These are phyloP conservation scores for Xylariaceae sp. DNA, from an alignment of 2,329 filamentous ascomycete species.

Conservation along the genomic window DNA sequence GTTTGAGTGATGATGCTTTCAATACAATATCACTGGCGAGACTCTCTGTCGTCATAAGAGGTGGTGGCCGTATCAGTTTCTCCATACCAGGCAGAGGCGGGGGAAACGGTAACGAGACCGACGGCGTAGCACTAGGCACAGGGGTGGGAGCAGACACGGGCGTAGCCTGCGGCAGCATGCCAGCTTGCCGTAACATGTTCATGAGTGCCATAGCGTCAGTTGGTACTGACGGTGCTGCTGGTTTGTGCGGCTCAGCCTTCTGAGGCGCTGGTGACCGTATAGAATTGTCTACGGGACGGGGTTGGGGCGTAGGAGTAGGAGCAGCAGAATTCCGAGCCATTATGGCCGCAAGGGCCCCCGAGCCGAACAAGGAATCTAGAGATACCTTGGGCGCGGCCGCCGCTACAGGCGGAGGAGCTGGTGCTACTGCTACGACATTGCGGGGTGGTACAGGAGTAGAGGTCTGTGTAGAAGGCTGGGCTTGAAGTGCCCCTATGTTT, in stretches of 20 bases:
- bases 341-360: conserved; percentile 56
- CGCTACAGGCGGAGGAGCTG: conserved; percentile 27
- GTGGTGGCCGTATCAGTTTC: conserved; percentile 27
- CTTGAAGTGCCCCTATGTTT: conserved; percentile 51
- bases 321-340: conserved; percentile 51
- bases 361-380: conserved; percentile 56
- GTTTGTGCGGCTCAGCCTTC: conserved; percentile 38
- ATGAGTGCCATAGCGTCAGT: conserved; percentile 57
- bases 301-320: conserved; percentile 44
- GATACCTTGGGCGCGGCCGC: conserved; percentile 40
- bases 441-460: conserved; percentile 36
- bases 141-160: conserved; percentile 27
- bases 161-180: conserved; percentile 51
- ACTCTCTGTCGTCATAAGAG: conserved; percentile 29
- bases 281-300: conserved; percentile 36
- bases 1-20: conserved; percentile 66
- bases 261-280: conserved; percentile 49
- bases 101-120: conserved; percentile 28
- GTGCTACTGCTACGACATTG: conserved; percentile 35
- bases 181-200: conserved; percentile 64
- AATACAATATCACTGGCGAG: conserved; percentile 53
- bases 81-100: conserved; percentile 34
- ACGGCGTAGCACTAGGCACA: conserved; percentile 37
- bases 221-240: conserved; percentile 28
- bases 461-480: conserved; percentile 39